Conservation (phyloP, 176 grass and related monocot species). For the Musa itinerans region DNA sequence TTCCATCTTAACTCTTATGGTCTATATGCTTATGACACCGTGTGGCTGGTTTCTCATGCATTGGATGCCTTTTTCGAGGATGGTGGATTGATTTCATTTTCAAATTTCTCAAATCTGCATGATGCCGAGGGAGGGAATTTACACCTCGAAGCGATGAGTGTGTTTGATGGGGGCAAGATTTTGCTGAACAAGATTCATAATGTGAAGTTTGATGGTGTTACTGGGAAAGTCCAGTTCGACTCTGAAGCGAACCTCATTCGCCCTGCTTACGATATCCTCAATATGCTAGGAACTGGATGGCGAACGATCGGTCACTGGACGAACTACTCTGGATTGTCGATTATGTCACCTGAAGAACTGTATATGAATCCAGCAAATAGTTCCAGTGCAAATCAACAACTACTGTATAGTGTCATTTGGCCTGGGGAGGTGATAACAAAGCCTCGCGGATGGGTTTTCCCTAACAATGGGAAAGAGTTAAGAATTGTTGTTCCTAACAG, state of each 20-base stretch:
- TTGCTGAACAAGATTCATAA: conserved; percentile 5
- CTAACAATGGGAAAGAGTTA: conserved; percentile 10
- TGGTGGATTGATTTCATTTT: conserved; percentile 5
- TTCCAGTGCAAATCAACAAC: neutral
- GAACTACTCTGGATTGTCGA: conserved; percentile 9
- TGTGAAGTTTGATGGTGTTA: neutral
- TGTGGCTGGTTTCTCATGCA: conserved; percentile 14
- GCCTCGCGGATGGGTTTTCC: conserved; percentile 11
- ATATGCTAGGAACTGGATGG: conserved; percentile 10
- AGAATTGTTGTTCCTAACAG: conserved; percentile 15
- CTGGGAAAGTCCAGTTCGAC: conserved; percentile 10
- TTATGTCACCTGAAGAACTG: neutral
- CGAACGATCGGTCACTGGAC: conserved; percentile 9
- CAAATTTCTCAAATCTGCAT: neutral
- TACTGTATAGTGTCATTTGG: conserved; percentile 7
- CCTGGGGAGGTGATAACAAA: neutral
- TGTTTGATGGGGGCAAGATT: conserved; percentile 6
- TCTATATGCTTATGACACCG: conserved; percentile 16
- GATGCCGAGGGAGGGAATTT: neutral
- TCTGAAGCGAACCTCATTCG: neutral
- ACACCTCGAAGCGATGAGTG: conserved; percentile 11
- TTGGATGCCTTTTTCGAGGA: conserved; percentile 9
- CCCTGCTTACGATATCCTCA: conserved; percentile 10
- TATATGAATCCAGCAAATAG: neutral
- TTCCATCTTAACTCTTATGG: conserved; percentile 13